Evolutionary conservation across 768 basidiomycete species (phyloP).

Genomic region (Tylopilus cervinicoccineus): DNA sequence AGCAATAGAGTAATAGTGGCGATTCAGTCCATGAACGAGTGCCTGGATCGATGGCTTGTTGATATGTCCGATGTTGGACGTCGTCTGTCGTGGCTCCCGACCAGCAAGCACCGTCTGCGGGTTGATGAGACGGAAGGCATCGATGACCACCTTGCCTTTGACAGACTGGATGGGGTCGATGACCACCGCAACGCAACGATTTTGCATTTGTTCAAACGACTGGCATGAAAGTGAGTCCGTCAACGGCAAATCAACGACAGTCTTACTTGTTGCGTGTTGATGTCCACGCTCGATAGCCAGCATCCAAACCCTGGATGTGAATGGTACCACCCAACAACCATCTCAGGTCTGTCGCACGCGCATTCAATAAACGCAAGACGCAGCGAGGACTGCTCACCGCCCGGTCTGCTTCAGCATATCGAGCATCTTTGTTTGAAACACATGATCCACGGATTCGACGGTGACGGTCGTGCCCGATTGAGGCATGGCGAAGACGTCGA

Average conservation of each 20-base stretch:
- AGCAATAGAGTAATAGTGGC: conserved; percentile 97
- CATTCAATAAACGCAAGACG: conserved; percentile 3
- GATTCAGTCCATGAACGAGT: conserved; percentile 94
- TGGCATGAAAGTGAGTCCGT: conserved; percentile 32
- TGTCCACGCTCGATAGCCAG: conserved; percentile 98
- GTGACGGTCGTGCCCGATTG: conserved; percentile 97
- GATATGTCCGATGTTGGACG: conserved; percentile 97
- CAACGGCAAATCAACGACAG: conserved; percentile 1
- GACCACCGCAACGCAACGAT: conserved; percentile 94
- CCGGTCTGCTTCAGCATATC: conserved; percentile 99
- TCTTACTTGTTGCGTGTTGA: conserved; percentile 93
- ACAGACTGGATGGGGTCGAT: conserved; percentile 99
- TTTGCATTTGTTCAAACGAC: conserved; percentile 95
- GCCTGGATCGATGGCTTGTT: conserved; percentile 99
- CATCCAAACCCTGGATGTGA: conserved; percentile 99
- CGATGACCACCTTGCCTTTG: conserved; percentile 97
- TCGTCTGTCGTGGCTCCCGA: conserved; percentile 94
- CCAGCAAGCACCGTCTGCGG: conserved; percentile 87
- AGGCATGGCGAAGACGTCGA: conserved; percentile 99
- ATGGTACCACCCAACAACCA: conserved; percentile 99
- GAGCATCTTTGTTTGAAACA: conserved; percentile 97
- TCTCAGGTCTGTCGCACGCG: conserved; percentile 67
- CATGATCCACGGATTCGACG: conserved; percentile 97
- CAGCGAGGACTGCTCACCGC: conserved; percentile 49
- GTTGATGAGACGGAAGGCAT: conserved; percentile 96